Conservation (phyloP, 139 green algal species). For the Picochlorum sp. region DNA sequence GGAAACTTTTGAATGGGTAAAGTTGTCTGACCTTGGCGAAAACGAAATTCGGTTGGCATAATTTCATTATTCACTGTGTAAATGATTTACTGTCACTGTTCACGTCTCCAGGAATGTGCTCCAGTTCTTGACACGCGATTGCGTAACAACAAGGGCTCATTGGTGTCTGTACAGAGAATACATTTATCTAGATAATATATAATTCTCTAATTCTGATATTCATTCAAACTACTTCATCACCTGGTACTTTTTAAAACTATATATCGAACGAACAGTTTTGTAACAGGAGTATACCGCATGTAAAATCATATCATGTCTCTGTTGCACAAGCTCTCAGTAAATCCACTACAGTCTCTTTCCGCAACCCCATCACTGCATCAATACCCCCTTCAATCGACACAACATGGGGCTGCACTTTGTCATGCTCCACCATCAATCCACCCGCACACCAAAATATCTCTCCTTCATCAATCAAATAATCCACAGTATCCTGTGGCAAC, state of each 20-base stretch:
- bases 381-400: slow-evolving; percentile 44
- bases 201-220: no score
- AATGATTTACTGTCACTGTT: background rate
- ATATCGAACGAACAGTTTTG: no score
- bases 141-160: no score
- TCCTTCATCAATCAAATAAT: slow-evolving; percentile 58
- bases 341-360: slow-evolving; percentile 36
- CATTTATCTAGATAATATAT: no score
- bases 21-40: slow-evolving; percentile 28
- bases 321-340: slow-evolving; percentile 30
- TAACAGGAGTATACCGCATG: no score
- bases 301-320: background rate
- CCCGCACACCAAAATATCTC: slow-evolving; percentile 58
- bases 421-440: slow-evolving; percentile 73
- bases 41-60: slow-evolving; percentile 17
- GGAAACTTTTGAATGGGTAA: slow-evolving; percentile 35
- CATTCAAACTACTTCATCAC: no score
- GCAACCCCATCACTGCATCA: slow-evolving; percentile 68
- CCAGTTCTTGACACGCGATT: no score
- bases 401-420: slow-evolving; percentile 47
- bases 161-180: no score
- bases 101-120: no score
- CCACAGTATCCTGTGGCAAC: slow-evolving; percentile 33
- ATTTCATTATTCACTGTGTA: background rate
- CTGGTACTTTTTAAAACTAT: no score